A percentile compares a stretch with the other conserved stretches of the same genome.
These are phyloP conservation scores for Phanerochaete sordida DNA, from an alignment of 768 basidiomycete genomes.

Conservation along the genomic window DNA sequence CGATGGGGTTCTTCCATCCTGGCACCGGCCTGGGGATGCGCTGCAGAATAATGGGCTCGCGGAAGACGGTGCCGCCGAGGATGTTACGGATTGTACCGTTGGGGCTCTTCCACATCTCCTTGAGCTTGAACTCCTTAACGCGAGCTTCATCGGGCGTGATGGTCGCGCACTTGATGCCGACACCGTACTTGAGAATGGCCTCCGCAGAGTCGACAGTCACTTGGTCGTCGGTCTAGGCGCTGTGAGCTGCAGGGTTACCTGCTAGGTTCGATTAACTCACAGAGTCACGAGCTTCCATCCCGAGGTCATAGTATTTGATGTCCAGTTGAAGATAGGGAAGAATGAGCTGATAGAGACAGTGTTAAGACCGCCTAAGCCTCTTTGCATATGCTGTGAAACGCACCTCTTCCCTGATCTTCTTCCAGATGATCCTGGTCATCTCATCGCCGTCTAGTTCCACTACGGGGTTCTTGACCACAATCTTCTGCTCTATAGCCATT, in stretches of 20 bases:
- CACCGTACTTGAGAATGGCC: conserved; percentile 90
- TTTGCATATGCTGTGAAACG: conserved; percentile 20
- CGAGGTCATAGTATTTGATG: conserved; percentile 98
- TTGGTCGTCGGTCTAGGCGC: conserved; percentile 79
- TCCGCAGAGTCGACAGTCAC: conserved; percentile 93
- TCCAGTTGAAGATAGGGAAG: conserved; percentile 92
- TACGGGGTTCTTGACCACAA: conserved; percentile 82
- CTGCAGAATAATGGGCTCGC: conserved; percentile 92
- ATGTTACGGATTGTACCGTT: conserved; percentile 99
- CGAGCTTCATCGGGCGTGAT: conserved; percentile 98
- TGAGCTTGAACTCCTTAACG: conserved; percentile 95
- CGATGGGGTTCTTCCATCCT: conserved; percentile 95
- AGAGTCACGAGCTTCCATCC: conserved; percentile 87
- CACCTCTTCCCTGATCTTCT: conserved; percentile 94
- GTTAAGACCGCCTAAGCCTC: not conserved
- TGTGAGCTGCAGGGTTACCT: not conserved
- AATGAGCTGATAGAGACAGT: conserved; percentile 56
- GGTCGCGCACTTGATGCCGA: conserved; percentile 99
- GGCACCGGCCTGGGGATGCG: conserved; percentile 92
- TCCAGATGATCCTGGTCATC: conserved; percentile 99
- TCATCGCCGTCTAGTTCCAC: conserved; percentile 98
- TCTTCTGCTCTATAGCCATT: conserved; percentile 41
- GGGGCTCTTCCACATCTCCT: conserved; percentile 98
- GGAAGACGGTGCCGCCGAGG: conserved; percentile 96
- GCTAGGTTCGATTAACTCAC: conserved; percentile 35